Evolutionary conservation across 805 yeast species (phyloP).

Genomic region (Pichia deserticola): DNA sequence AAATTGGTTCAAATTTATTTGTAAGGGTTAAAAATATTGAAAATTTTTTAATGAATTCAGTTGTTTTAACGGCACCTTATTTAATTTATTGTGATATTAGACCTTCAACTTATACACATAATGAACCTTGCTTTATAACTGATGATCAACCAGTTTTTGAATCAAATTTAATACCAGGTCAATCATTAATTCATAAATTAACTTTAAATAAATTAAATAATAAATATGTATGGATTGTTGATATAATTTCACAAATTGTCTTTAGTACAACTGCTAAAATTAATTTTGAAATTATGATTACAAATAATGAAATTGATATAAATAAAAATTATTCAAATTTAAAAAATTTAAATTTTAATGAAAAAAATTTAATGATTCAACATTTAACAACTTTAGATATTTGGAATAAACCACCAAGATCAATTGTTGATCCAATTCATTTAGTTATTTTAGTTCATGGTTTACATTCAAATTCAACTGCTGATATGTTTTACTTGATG

Average conservation of each 20-base stretch:
- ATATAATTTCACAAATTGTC: conserved; percentile 72
- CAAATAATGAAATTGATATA: conserved; percentile 34
- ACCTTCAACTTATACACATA: conserved; percentile 54
- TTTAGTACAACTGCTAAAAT: conserved; percentile 65
- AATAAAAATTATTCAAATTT: conserved; percentile 25
- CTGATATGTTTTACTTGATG: conserved; percentile 83
- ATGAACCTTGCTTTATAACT: conserved; percentile 48
- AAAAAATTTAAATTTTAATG: conserved; percentile 14
- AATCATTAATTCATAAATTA: conserved; percentile 50
- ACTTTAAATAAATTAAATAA: conserved; percentile 56
- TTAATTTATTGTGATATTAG: conserved; percentile 76
- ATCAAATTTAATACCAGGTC: conserved; percentile 66
- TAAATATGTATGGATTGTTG: conserved; percentile 68
- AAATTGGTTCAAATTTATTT: conserved; percentile 30
- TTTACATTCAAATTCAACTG: conserved; percentile 78
- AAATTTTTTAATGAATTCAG: conserved; percentile 66
- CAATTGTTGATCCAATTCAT: conserved; percentile 54
- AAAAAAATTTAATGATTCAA: conserved; percentile 33
- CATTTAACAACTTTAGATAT: conserved; percentile 56
- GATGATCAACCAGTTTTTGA: conserved; percentile 75
- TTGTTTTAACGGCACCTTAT: conserved; percentile 86
- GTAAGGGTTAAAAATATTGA: conserved; percentile 65
- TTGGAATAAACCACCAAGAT: conserved; percentile 66
- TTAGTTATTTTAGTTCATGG: conserved; percentile 88
- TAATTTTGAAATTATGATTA: conserved; percentile 55